Base-by-base conservation (phyloP, 2,329 filamentous ascomycete genomes). In the Bipolaris gigantea region DNA sequence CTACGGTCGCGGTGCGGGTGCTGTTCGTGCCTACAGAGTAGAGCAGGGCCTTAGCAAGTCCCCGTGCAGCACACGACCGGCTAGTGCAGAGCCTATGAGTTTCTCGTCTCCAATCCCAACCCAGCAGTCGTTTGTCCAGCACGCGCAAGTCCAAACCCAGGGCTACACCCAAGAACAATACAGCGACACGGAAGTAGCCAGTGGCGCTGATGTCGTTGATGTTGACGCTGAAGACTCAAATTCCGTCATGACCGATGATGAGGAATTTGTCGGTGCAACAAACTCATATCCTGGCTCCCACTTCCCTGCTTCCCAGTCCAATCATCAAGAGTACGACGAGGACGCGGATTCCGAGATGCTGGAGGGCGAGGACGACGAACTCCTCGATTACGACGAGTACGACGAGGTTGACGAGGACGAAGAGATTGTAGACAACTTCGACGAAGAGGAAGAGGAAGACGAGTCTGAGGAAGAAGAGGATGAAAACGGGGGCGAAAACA, bases 1-100 rank as follows among this genome's bases (percentile, higher is more conserved):
- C 7, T 75, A 74, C 33, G 72, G 72, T 7, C 65, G 72, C 45
- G 70, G 71, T 4, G 50, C 61, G 0, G 67, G 71, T 16, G 71
- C 70, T 0, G 59, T 72, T n/a, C 62, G 57, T 5, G 64, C 66
- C 2, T 72, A 69, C 32, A 60, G 64, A 4, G 45, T 59, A 9
- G 54, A 67, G 44, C 56, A 64, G 19, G 51, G 53, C 13, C 45
- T 63, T 38, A 60, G 58, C 40, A 58, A 59, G 10, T 64, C 64
- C 8, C 56, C 58, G 6, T 47, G 56, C 2, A 59, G 55, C 40
- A 52, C 56, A 6, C 59, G 60, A 8, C 53, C 59, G 11, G 51
- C 43, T n/a, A 63, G 55, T 38, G 59, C 30, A 10, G 62, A 68
- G 44, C 60, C 65, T n/a, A 41, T 69, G 13, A 45, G 51, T 8